Conservation (phyloP, 257 asterid genomes). For the Solanum bulbocastanum region DNA sequence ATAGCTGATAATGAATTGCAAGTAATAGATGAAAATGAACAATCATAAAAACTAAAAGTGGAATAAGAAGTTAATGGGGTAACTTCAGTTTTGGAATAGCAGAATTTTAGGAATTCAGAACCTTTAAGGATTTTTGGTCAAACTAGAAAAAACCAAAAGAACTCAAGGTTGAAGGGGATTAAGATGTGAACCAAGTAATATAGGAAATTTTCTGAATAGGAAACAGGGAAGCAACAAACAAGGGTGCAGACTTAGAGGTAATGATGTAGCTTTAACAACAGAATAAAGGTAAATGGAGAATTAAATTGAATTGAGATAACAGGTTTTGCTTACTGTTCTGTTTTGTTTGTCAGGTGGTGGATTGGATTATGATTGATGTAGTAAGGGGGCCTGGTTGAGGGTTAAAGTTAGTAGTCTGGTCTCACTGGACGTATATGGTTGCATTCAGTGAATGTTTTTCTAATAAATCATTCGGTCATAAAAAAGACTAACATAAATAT, state of each 20-base stretch:
- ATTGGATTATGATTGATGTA: background rate
- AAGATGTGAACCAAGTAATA: background rate
- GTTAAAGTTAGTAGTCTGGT: background rate
- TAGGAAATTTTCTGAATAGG: background rate
- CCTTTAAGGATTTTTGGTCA: background rate
- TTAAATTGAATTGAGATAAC: background rate
- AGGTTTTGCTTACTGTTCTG: background rate
- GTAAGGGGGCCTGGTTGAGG: background rate
- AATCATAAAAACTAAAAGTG: background rate
- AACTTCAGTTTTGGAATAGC: background rate
- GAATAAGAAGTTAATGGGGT: background rate
- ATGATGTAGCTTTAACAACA: background rate
- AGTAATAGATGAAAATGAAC: background rate
- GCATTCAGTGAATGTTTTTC: background rate
- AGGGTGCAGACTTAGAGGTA: background rate
- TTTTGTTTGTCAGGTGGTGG: background rate
- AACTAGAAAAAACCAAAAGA: background rate
- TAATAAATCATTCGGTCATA: background rate
- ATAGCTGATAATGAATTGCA: background rate
- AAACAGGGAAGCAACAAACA: background rate
- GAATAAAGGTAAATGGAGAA: background rate
- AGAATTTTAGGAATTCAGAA: background rate
- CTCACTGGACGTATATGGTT: background rate
- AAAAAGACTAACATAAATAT: background rate
- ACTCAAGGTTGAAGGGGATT: background rate